Percentiles rank a stretch among this genome's conserved stretches.
Evolutionary conservation across 106 monocot species (phyloP).

Genomic region (Dendrobium catenatum): DNA sequence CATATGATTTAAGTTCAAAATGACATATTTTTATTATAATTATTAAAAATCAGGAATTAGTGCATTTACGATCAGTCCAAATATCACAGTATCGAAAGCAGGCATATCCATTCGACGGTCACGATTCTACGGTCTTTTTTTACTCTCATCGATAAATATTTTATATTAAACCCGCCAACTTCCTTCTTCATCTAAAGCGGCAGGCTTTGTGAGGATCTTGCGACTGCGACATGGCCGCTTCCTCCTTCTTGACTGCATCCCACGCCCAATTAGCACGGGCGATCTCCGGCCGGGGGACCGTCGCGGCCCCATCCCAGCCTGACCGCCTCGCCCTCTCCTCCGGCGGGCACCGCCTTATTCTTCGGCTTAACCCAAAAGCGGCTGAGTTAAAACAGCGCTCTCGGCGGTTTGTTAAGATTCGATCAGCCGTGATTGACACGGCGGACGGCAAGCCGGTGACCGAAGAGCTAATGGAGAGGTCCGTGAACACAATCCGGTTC

Average conservation of each 20-base stretch:
- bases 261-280: conserved; percentile 29
- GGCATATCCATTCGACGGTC: no score
- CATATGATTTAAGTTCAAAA: no score
- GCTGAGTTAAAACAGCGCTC: background rate
- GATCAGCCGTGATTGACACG: conserved; percentile 45
- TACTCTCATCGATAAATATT: no score
- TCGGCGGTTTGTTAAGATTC: background rate
- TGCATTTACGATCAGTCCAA: no score
- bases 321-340: conserved; percentile 13
- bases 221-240: conserved; percentile 29
- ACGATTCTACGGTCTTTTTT: no score
- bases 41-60: no score
- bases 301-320: conserved; percentile 7
- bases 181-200: background rate
- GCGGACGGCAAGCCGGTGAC: conserved; percentile 24
- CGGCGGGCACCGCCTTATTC: background rate
- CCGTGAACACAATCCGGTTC: conserved; percentile 77
- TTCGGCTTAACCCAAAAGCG: background rate
- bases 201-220: background rate
- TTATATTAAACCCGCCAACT: background rate
- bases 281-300: conserved; percentile 5
- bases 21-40: no score
- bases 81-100: no score
- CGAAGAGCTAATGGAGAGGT: conserved; percentile 51
- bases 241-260: conserved; percentile 29